Conservation (phyloP, 805 yeast genomes). For the Candida tallmaniae region DNA sequence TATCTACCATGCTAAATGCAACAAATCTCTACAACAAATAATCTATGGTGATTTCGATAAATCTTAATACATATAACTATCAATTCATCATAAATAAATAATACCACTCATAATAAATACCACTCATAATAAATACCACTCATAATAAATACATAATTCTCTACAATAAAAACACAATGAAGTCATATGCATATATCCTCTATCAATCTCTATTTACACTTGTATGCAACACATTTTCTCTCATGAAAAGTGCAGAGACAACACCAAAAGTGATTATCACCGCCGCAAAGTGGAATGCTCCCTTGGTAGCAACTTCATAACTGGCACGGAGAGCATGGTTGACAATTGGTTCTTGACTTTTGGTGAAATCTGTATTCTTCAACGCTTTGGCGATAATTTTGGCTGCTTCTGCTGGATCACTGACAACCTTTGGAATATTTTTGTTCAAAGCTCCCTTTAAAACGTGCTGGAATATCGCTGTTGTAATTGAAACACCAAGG, state of each 20-base stretch:
- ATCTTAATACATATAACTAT: no score
- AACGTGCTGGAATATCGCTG: conserved; percentile 58
- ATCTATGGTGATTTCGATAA: no score
- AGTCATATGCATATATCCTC: no score
- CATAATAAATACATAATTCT: no score
- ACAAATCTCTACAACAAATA: no score
- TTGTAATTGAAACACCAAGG: conserved; percentile 67
- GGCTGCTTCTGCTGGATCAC: conserved; percentile 33
- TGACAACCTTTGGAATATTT: conserved; percentile 15
- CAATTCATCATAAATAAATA: no score
- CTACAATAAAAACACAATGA: no score
- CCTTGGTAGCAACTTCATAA: conserved; percentile 50
- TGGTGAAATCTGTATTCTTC: conserved; percentile 51
- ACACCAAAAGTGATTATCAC: conserved; percentile 37
- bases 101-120: no score
- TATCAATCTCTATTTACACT: conserved; percentile 42
- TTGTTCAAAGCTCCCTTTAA: conserved; percentile 24
- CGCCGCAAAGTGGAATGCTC: conserved; percentile 49
- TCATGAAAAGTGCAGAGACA: conserved; percentile 42
- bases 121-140: no score
- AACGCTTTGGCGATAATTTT: conserved; percentile 49
- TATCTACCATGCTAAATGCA: no score
- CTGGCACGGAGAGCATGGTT: conserved; percentile 26
- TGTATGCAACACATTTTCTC: conserved; percentile 55
- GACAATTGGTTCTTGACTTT: conserved; percentile 33